A percentile compares a stretch with the other conserved stretches of the same genome.
Conservation (phyloP, 1,139 yeast genomes). For the Magnusiomyces tetraspermus region DNA sequence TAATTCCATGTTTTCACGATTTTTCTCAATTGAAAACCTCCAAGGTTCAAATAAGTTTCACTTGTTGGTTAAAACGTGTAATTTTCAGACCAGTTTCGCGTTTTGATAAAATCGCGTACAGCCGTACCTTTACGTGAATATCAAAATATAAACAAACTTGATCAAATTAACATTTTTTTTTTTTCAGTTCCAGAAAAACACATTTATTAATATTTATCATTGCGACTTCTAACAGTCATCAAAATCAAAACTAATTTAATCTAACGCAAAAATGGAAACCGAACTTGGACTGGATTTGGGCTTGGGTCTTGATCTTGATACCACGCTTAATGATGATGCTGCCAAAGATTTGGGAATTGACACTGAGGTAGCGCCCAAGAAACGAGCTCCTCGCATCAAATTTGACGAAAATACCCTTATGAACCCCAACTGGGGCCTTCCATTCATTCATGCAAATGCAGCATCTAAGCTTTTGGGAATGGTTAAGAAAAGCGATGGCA, state of each 20-base stretch:
- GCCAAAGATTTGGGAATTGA: neutral
- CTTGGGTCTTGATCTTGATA: neutral
- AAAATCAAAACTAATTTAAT: no score
- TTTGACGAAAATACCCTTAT: conserved; percentile 31
- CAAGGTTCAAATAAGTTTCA: no score
- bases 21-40: no score
- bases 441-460: conserved; percentile 23
- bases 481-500: neutral
- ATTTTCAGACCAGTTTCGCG: no score
- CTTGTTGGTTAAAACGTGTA: no score
- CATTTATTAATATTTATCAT: neutral
- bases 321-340: neutral
- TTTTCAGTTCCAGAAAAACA: neutral
- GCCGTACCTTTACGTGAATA: no score
- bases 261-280: neutral
- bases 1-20: no score
- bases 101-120: no score
- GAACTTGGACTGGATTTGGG: neutral
- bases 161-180: no score
- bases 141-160: no score
- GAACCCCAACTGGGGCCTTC: conserved; percentile 27
- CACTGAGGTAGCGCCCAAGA: conserved; percentile 29
- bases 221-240: no score
- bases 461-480: neutral
- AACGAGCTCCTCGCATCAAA: conserved; percentile 24